Percentiles rank a stretch among this genome's conserved stretches.
These are phyloP conservation scores for Fragilaria crotonensis DNA, from an alignment of 108 stramenopile species.

Conservation along the genomic window DNA sequence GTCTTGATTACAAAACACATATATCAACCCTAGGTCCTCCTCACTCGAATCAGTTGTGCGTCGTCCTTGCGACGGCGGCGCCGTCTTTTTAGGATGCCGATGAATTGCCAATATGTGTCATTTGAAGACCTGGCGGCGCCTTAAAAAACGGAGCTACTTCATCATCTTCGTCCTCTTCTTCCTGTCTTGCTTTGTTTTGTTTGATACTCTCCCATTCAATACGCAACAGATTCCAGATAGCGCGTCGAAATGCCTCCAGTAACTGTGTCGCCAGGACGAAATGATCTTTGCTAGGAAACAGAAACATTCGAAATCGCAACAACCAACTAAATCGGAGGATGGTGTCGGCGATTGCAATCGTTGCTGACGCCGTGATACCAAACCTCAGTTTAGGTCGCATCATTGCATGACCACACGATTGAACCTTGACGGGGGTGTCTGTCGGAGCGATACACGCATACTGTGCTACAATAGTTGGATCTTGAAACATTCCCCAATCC, in stretches of 20 bases:
- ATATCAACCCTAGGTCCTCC: too few species aligned
- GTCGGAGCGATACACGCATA: conserved; percentile 21
- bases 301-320: conserved; percentile 28
- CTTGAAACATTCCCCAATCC: conserved; percentile 84
- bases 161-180: conserved; percentile 10
- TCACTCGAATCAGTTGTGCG: too few species aligned
- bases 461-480: conserved; percentile 39
- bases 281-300: conserved; percentile 58
- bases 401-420: conserved; percentile 39
- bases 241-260: conserved; percentile 53
- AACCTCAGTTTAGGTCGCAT: conserved; percentile 68
- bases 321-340: conserved; percentile 67
- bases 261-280: conserved; percentile 77
- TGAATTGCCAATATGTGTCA: too few species aligned
- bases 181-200: conserved; percentile 45
- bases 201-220: conserved; percentile 88
- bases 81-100: too few species aligned
- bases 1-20: too few species aligned
- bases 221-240: conserved; percentile 82
- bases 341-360: conserved; percentile 53
- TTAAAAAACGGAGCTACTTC: neutral
- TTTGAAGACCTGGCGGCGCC: too few species aligned
- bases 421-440: conserved; percentile 10
- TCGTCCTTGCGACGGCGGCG: too few species aligned
- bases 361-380: conserved; percentile 47